Conservation (phyloP, 495 filamentous ascomycete species). For the Aspergillus incahuasiensis region DNA sequence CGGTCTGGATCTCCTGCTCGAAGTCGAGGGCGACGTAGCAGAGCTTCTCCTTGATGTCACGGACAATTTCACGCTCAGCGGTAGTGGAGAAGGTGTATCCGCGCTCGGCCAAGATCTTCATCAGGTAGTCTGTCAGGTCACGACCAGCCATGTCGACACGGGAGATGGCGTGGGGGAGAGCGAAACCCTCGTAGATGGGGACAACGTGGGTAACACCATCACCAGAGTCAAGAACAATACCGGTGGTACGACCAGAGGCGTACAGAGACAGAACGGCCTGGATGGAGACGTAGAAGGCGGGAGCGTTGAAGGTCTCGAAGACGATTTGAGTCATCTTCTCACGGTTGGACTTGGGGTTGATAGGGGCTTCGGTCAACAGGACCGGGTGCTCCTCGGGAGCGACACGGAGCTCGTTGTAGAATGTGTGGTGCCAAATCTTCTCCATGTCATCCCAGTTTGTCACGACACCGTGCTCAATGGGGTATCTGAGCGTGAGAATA, state of each 20-base stretch:
- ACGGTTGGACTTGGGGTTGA: conserved; percentile 99
- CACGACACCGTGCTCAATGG: conserved; percentile 99
- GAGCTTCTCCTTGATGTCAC: conserved; percentile 99
- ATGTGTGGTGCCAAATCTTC: conserved; percentile 99
- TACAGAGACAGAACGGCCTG: conserved; percentile 99
- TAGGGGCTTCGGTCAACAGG: conserved; percentile 96
- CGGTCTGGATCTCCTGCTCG: conserved; percentile 99
- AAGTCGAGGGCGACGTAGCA: conserved; percentile 99
- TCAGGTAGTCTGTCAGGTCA: conserved; percentile 99
- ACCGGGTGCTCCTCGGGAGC: conserved; percentile 99
- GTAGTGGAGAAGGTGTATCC: conserved; percentile 99
- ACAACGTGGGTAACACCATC: conserved; percentile 99
- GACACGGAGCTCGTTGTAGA: conserved; percentile 99
- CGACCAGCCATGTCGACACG: conserved; percentile 99
- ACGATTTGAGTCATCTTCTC: conserved; percentile 99
- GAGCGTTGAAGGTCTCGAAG: conserved; percentile 99
- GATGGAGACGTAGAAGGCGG: conserved; percentile 99
- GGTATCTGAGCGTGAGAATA: conserved; percentile 98
- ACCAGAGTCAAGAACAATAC: conserved; percentile 99
- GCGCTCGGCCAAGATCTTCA: conserved; percentile 99
- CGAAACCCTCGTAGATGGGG: conserved; percentile 99
- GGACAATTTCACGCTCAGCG: conserved; percentile 99
- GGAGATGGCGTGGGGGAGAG: conserved; percentile 97
- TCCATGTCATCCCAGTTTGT: conserved; percentile 99
- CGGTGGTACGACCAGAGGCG: conserved; percentile 99